phyloP scores from a whole-genome alignment of 1,139 yeast genomes.

The Spathaspora sp. region DNA sequence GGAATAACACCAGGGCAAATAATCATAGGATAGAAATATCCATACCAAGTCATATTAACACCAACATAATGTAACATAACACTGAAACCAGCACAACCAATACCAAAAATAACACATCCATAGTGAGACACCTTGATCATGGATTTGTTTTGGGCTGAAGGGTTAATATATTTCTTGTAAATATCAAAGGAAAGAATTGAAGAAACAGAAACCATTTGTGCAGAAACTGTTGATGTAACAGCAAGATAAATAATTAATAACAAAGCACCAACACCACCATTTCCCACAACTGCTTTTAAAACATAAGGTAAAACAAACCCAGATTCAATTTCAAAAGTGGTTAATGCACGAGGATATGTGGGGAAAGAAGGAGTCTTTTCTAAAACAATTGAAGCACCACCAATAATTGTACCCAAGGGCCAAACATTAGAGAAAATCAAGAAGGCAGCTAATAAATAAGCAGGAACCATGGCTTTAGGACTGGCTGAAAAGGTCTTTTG shows the following conservation, averaged over 20 bases:
- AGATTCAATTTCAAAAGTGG: slow-evolving; percentile 23
- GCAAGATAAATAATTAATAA: slow-evolving; percentile 28
- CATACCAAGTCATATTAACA: slow-evolving; percentile 34
- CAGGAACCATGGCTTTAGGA: slow-evolving; percentile 36
- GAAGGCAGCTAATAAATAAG: slow-evolving; percentile 34
- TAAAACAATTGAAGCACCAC: slow-evolving; percentile 26
- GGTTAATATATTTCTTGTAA: slow-evolving; percentile 28
- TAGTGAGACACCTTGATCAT: slow-evolving; percentile 28
- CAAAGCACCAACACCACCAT: slow-evolving; percentile 30
- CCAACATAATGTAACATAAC: slow-evolving; percentile 34
- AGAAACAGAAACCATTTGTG: slow-evolving; percentile 33
- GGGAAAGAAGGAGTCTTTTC: slow-evolving; percentile 26
- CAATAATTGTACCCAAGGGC: slow-evolving; percentile 31
- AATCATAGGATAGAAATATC: slow-evolving; percentile 33
- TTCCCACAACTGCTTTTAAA: slow-evolving; percentile 26
- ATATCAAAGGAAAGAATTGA: slow-evolving; percentile 31
- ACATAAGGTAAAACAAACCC: slow-evolving; percentile 30
- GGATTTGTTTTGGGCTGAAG: slow-evolving; percentile 24
- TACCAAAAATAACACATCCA: slow-evolving; percentile 29
- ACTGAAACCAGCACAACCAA: slow-evolving; percentile 29
- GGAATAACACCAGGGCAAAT: slow-evolving; percentile 40
- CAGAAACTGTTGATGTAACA: slow-evolving; percentile 32
- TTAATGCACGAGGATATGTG: slow-evolving; percentile 30
- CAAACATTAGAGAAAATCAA: slow-evolving; percentile 32
- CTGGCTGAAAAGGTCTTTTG: slow-evolving; percentile 36